phyloP scores from a whole-genome alignment of 257 asterid species.

The Petrea volubilis region DNA sequence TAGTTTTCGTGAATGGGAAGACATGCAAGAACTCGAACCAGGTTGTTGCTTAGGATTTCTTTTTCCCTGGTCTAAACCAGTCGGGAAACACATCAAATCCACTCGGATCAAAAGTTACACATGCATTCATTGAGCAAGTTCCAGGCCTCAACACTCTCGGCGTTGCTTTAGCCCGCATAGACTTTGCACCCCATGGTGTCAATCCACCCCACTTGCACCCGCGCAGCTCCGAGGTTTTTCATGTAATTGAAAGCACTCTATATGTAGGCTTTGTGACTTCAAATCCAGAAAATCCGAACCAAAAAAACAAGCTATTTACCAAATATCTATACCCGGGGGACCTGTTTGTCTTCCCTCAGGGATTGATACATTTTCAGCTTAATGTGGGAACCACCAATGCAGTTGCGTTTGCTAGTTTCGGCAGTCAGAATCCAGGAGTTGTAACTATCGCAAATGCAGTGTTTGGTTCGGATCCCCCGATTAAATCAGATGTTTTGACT shows the following conservation, averaged over 20 bases:
- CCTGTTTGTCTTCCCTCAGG: no score
- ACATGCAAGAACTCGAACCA: neutral
- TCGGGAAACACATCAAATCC: neutral
- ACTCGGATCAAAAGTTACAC: neutral
- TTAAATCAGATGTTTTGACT: no score
- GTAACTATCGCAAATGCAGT: no score
- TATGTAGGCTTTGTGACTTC: no score
- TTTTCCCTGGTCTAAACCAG: neutral
- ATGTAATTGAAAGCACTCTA: neutral
- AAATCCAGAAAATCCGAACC: no score
- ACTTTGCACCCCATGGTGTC: slow-evolving; percentile 19
- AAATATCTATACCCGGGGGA: no score
- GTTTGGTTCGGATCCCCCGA: no score
- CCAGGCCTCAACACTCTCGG: slow-evolving; percentile 23
- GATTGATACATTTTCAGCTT: no score
- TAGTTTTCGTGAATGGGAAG: neutral
- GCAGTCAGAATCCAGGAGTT: no score
- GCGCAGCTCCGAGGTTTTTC: slow-evolving; percentile 9
- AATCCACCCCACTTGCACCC: slow-evolving; percentile 32
- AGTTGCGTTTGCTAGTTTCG: no score
- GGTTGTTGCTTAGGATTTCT: neutral
- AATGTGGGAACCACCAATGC: no score
- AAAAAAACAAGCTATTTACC: no score
- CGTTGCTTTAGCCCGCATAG: slow-evolving; percentile 19
- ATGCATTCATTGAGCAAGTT: neutral